phyloP scores from a whole-genome alignment of 805 yeast species.

The Kodamaea jinghongensis region DNA sequence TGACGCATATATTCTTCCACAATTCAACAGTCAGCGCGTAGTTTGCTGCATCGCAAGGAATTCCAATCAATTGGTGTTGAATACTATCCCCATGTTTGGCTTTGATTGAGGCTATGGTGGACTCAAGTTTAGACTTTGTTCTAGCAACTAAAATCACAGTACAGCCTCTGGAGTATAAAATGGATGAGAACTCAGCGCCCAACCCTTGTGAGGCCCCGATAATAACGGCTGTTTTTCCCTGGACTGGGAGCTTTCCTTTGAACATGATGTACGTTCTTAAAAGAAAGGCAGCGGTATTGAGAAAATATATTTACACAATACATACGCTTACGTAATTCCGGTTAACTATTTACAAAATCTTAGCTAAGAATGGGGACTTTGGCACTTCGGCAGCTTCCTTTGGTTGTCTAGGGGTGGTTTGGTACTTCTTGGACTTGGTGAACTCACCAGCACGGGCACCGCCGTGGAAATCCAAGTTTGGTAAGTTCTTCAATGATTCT shows the following conservation, averaged over 20 bases:
- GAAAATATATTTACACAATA: neutral
- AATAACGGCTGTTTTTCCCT: conserved; percentile 60
- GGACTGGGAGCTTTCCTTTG: conserved; percentile 1
- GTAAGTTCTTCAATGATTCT: conserved; percentile 32
- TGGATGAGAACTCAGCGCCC: conserved; percentile 73
- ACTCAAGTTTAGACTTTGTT: conserved; percentile 55
- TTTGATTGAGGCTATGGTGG: conserved; percentile 31
- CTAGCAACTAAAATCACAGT: conserved; percentile 76
- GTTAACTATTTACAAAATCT: conserved; percentile 1
- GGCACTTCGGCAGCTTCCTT: conserved; percentile 22
- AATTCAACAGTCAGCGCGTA: conserved; percentile 49
- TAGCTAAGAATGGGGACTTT: conserved; percentile 13
- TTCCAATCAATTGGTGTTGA: conserved; percentile 25
- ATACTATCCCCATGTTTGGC: conserved; percentile 9
- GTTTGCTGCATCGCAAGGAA: conserved; percentile 63
- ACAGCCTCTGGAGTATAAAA: conserved; percentile 53
- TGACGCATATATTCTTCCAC: conserved; percentile 32
- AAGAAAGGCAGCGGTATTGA: too few relatives aligned
- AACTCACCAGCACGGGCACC: conserved; percentile 23
- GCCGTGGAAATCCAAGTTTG: conserved; percentile 27
- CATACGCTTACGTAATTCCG: neutral
- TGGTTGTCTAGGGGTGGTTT: conserved; percentile 27
- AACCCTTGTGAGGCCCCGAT: conserved; percentile 96
- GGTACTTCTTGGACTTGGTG: conserved; percentile 32
- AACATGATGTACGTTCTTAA: too few relatives aligned